Evolutionary conservation across 2,329 filamentous ascomycete genomes (phyloP).

Genomic region (Fusarium irregulare): DNA sequence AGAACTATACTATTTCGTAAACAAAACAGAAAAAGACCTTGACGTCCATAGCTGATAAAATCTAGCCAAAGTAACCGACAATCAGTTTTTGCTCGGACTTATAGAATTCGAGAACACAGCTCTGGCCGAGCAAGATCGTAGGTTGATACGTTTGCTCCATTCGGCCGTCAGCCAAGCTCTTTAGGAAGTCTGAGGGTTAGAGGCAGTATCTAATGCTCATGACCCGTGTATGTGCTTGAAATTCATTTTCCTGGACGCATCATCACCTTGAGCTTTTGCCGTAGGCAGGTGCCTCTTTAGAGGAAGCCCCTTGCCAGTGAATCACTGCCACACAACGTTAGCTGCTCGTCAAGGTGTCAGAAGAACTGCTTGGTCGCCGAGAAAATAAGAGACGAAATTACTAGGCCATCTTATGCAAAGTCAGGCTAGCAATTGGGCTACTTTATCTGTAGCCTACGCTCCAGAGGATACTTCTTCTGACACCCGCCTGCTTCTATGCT

Average conservation of each 20-base stretch:
- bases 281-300: not conserved
- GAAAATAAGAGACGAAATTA: too few species aligned
- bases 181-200: not conserved
- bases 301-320: conserved; percentile 3
- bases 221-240: not conserved
- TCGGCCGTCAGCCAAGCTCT: not conserved
- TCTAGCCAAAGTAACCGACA: not conserved
- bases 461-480: too few species aligned
- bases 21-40: not conserved
- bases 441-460: too few species aligned
- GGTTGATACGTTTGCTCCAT: not conserved
- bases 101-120: not conserved
- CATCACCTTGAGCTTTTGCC: not conserved
- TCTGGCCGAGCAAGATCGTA: not conserved
- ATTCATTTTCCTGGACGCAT: not conserved
- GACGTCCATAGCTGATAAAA: not conserved
- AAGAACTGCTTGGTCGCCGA: too few species aligned
- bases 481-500: not conserved
- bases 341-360: too few species aligned
- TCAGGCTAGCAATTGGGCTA: too few species aligned
- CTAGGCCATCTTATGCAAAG: too few species aligned
- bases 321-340: conserved; percentile 2
- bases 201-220: not conserved
- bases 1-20: not conserved
- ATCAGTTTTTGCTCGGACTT: not conserved